phyloP scores from a whole-genome alignment of 805 yeast genomes.

The Candida fluviatilis region DNA sequence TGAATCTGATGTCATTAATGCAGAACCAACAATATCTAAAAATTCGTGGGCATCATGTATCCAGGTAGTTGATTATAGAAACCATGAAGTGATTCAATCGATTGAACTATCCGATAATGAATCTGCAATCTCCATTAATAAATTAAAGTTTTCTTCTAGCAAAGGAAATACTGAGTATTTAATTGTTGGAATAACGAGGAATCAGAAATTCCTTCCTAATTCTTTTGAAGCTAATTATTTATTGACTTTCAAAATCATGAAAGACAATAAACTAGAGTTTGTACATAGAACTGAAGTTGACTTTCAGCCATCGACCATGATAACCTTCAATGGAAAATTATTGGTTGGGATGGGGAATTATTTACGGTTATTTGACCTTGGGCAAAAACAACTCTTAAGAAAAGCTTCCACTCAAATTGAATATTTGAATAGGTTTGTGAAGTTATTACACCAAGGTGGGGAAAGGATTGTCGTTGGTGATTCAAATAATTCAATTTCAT shows the following conservation, averaged over 20 bases:
- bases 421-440: constrained; percentile 44
- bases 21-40: constrained; percentile 36
- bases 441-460: constrained; percentile 49
- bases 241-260: constrained; percentile 32
- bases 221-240: constrained; percentile 23
- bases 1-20: constrained; percentile 11
- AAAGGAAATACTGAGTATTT: constrained; percentile 29
- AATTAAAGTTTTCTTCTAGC: constrained; percentile 21
- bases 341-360: constrained; percentile 53
- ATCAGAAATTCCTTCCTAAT: constrained; percentile 26
- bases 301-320: constrained; percentile 44
- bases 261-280: constrained; percentile 34
- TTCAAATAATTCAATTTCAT: constrained; percentile 58
- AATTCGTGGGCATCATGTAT: constrained; percentile 51
- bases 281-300: constrained; percentile 61
- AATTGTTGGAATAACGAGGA: constrained; percentile 41
- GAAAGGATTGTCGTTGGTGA: constrained; percentile 68
- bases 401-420: constrained; percentile 52
- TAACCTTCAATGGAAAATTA: constrained; percentile 51
- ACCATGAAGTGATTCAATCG: constrained; percentile 34
- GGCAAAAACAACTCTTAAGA: constrained; percentile 72
- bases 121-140: constrained; percentile 37
- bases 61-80: constrained; percentile 40
- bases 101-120: constrained; percentile 43
- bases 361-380: constrained; percentile 65